Evolutionary conservation across 2,329 filamentous ascomycete species (phyloP).

Genomic region (Stagonosporopsis chrysanthemi): DNA sequence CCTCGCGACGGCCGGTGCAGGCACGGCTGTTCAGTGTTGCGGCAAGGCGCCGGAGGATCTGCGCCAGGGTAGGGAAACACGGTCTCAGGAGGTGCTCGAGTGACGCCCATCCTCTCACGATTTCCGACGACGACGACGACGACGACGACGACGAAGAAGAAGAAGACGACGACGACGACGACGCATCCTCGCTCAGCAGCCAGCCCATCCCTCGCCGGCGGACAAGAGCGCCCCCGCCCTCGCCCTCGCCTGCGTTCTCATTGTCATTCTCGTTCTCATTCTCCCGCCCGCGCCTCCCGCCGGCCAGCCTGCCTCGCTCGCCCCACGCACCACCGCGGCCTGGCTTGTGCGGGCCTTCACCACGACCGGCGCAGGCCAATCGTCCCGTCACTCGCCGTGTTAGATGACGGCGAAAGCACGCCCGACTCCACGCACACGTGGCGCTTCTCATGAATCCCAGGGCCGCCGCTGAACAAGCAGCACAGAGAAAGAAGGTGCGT

Average conservation of each 20-base stretch:
- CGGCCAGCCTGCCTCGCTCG: neutral
- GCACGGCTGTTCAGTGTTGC: neutral
- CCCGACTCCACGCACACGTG: conserved; percentile 39
- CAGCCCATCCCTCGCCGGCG: neutral
- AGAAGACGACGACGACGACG: neutral
- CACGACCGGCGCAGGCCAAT: conserved; percentile 33
- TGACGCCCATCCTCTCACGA: conserved; percentile 11
- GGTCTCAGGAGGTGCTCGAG: conserved; percentile 7
- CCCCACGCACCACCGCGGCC: conserved; percentile 27
- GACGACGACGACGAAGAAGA: neutral
- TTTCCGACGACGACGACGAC: neutral
- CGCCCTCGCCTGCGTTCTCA: conserved; percentile 1
- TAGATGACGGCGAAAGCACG: conserved; percentile 47
- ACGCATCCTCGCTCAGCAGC: neutral
- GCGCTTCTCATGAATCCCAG: conserved; percentile 54
- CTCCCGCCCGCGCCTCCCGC: neutral
- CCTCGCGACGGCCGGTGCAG: neutral
- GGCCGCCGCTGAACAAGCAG: conserved; percentile 65
- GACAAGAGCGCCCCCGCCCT: neutral
- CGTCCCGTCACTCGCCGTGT: conserved; percentile 15
- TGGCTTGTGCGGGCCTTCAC: conserved; percentile 35
- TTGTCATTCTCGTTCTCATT: too few species aligned
- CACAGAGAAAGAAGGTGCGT: conserved; percentile 65
- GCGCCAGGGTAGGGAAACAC: conserved; percentile 16
- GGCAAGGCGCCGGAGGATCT: conserved; percentile 26